phyloP scores from a whole-genome alignment of 2,329 filamentous ascomycete genomes.

The Neopestalotiopsis sp. region DNA sequence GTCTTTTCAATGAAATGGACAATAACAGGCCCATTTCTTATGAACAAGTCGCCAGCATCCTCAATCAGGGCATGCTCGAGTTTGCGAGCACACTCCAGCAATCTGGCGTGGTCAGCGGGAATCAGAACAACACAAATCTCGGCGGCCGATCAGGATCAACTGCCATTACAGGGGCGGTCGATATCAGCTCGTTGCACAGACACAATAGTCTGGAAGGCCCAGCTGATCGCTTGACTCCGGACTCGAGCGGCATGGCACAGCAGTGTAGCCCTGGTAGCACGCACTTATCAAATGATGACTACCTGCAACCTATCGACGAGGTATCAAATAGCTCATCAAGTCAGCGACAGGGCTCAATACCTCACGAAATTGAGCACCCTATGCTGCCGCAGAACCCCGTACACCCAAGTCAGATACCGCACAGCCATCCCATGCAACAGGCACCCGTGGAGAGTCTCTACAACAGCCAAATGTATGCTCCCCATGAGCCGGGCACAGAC shows the following conservation, averaged over 20 bases:
- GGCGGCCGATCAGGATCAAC: neutral
- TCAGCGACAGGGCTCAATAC: neutral
- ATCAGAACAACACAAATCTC: neutral
- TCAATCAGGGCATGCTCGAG: neutral
- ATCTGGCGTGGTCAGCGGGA: neutral
- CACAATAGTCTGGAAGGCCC: neutral
- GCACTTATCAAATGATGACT: neutral
- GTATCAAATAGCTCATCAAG: conserved; percentile 6
- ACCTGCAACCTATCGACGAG: conserved; percentile 5
- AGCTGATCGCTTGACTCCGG: neutral
- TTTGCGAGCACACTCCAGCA: conserved; percentile 1
- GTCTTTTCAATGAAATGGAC: neutral
- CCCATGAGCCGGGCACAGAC: neutral
- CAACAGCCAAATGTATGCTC: neutral
- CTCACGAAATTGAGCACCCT: neutral
- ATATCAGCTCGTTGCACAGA: neutral
- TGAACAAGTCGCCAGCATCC: neutral
- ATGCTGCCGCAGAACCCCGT: neutral
- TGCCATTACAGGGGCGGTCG: neutral
- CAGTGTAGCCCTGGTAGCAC: conserved; percentile 7
- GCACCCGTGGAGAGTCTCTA: neutral
- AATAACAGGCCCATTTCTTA: neutral
- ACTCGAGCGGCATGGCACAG: neutral
- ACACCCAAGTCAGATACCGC: neutral
- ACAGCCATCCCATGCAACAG: neutral